Evolutionary conservation across 2,329 filamentous ascomycete genomes (phyloP).

Genomic region (Ophiostoma himal-ulmi): DNA sequence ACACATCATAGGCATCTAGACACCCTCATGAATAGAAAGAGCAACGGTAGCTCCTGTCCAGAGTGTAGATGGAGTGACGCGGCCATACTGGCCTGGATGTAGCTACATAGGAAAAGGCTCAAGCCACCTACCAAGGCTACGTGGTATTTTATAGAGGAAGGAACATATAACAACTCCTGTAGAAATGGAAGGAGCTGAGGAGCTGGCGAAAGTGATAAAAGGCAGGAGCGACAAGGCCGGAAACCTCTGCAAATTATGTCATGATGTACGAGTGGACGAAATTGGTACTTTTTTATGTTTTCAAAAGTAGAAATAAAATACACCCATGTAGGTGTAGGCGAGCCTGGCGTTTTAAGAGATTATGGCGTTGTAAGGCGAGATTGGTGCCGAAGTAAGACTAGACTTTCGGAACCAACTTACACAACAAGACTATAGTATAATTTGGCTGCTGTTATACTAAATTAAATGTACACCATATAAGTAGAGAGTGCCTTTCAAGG

Average conservation of each 20-base stretch:
- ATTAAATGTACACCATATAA: neutral
- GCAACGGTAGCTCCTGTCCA: neutral
- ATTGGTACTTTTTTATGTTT: neutral
- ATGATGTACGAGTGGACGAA: neutral
- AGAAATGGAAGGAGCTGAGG: neutral
- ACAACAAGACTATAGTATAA: neutral
- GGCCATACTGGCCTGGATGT: neutral
- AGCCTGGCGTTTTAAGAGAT: neutral
- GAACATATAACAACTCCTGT: neutral
- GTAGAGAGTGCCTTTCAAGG: too few relatives aligned
- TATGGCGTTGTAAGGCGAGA: neutral
- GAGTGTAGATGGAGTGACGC: neutral
- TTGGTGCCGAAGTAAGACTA: neutral
- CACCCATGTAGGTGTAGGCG: neutral
- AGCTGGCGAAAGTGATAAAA: neutral
- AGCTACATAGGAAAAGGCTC: neutral
- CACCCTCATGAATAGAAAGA: neutral
- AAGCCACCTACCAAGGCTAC: neutral
- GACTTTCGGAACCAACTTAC: neutral
- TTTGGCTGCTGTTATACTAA: neutral
- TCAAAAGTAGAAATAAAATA: neutral
- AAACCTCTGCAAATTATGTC: neutral
- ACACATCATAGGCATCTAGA: neutral
- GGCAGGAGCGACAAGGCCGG: neutral
- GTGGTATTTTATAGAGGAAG: neutral